These are phyloP conservation scores for Fusarium secorum DNA, from an alignment of 2,329 filamentous ascomycete species.

Conservation along the genomic window DNA sequence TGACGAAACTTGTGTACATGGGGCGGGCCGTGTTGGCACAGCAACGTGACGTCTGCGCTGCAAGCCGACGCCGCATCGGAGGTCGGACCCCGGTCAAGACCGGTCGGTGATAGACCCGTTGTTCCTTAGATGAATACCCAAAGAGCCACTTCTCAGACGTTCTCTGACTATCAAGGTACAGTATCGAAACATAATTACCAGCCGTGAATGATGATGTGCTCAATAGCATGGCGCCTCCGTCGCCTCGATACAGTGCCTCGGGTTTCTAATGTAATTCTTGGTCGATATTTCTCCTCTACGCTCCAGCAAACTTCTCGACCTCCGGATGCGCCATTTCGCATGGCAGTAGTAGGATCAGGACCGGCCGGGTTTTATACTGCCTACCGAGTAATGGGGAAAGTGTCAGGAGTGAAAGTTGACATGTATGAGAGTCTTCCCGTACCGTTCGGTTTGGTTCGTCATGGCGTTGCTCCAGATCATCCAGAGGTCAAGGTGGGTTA, in stretches of 20 bases:
- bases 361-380: constrained; percentile 97
- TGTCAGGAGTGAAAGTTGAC: constrained; percentile 77
- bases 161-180: background rate
- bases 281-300: constrained; percentile 18
- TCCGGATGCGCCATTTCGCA: constrained; percentile 67
- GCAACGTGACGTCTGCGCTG: constrained; percentile 39
- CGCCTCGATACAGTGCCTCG: background rate
- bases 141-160: constrained; percentile 23
- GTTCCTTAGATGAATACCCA: background rate
- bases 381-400: constrained; percentile 80
- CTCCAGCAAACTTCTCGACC: constrained; percentile 23
- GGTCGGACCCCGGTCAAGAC: constrained; percentile 14
- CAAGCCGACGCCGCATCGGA: background rate
- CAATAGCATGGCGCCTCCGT: constrained; percentile 6
- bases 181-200: background rate
- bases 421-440: constrained; percentile 97
- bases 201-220: constrained; percentile 16
- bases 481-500: constrained; percentile 87
- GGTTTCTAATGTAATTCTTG: background rate
- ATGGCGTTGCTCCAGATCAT: constrained; percentile 97
- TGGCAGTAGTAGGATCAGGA: constrained; percentile 91
- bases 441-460: constrained; percentile 90
- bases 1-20: constrained; percentile 29
- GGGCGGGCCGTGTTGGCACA: constrained; percentile 35
- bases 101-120: constrained; percentile 1